Conservation (phyloP, 2,329 filamentous ascomycete species). For the Lasiodiplodia sp. region DNA sequence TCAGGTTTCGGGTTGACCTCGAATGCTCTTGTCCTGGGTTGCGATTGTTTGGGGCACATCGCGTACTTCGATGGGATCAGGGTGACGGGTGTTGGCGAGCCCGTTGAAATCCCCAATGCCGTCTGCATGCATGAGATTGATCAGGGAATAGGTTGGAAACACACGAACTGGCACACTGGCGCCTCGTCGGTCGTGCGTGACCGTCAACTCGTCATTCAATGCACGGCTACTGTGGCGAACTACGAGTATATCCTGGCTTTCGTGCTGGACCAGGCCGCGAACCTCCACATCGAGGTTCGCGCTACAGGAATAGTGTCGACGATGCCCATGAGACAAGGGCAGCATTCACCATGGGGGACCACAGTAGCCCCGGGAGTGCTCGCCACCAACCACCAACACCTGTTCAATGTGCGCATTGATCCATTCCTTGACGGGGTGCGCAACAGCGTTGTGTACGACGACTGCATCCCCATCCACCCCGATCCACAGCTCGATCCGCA, state of each 20-base stretch:
- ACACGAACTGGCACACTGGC: slow-evolving; percentile 71
- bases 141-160: slow-evolving; percentile 73
- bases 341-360: slow-evolving; percentile 64
- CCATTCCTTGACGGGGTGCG: slow-evolving; percentile 65
- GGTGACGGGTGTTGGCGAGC: slow-evolving; percentile 61
- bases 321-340: slow-evolving; percentile 65
- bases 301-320: slow-evolving; percentile 72
- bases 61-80: slow-evolving; percentile 69
- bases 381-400: slow-evolving; percentile 74
- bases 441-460: slow-evolving; percentile 63
- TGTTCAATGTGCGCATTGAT: slow-evolving; percentile 71
- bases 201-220: slow-evolving; percentile 70
- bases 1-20: slow-evolving; percentile 70
- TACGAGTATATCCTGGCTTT: slow-evolving; percentile 75
- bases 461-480: slow-evolving; percentile 58
- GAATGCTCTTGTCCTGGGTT: slow-evolving; percentile 72
- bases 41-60: slow-evolving; percentile 72
- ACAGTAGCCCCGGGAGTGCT: slow-evolving; percentile 69
- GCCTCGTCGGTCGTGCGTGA: slow-evolving; percentile 67
- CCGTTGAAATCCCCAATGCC: slow-evolving; percentile 64
- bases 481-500: slow-evolving; percentile 64
- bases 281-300: slow-evolving; percentile 66
- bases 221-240: slow-evolving; percentile 72
- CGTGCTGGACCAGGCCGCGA: slow-evolving; percentile 69
- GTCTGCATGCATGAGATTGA: slow-evolving; percentile 75